Percentiles rank a stretch among this genome's conserved stretches.
These are phyloP conservation scores for Cutaneotrichosporon cavernicola DNA, from an alignment of 1,284 basidiomycete genomes.

Conservation along the genomic window DNA sequence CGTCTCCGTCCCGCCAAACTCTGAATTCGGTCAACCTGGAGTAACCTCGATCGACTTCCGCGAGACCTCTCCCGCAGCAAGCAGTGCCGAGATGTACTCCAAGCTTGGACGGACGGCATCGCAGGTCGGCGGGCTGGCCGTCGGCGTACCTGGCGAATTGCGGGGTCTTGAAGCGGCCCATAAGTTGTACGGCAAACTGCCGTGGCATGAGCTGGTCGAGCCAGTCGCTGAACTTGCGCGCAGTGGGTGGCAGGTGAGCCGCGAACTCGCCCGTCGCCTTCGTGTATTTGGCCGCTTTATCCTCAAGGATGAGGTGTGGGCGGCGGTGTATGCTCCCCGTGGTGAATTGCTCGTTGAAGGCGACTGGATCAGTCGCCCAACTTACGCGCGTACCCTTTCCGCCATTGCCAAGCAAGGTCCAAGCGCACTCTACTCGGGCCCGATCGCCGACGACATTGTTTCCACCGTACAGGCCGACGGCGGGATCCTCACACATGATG, in stretches of 20 bases:
- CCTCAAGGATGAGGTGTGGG: conserved; percentile 75
- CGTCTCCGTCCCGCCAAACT: conserved; percentile 64
- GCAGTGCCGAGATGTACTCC: conserved; percentile 73
- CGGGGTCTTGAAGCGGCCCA: conserved; percentile 61
- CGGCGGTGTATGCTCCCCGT: conserved; percentile 72
- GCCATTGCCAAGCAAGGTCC: conserved; percentile 46
- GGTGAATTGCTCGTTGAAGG: conserved; percentile 71
- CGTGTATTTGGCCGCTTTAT: conserved; percentile 63
- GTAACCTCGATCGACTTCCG: conserved; percentile 82
- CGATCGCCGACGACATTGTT: conserved; percentile 49
- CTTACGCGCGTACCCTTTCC: conserved; percentile 53
- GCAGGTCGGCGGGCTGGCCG: conserved; percentile 70
- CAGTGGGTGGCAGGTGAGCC: conserved; percentile 70
- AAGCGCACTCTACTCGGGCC: conserved; percentile 47
- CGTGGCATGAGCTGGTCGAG: conserved; percentile 73
- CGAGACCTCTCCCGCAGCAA: conserved; percentile 73
- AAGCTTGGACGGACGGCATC: conserved; percentile 70
- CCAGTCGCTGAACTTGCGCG: conserved; percentile 71
- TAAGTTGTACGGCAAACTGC: conserved; percentile 56
- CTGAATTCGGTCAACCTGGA: conserved; percentile 48
- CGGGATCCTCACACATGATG: conserved; percentile 47
- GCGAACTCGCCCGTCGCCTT: conserved; percentile 70
- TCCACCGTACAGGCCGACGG: conserved; percentile 38
- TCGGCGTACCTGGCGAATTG: conserved; percentile 84
- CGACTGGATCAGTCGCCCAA: conserved; percentile 67